A percentile compares a stretch with the other conserved stretches of the same genome.
Evolutionary conservation across 2,329 filamentous ascomycete genomes (phyloP).

Genomic region (Penicillium sp.): DNA sequence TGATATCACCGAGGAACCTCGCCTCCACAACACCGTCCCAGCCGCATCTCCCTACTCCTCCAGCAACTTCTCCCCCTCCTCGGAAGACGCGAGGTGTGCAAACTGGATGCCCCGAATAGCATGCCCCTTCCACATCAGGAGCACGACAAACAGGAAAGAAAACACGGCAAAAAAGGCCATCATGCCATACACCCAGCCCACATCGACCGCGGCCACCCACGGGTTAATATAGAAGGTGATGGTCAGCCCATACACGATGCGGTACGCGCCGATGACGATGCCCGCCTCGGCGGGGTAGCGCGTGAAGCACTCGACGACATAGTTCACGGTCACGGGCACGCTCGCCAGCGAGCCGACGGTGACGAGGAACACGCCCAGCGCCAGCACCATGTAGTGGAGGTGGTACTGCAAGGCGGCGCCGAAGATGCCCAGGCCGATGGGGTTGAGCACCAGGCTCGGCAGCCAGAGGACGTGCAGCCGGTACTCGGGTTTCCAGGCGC

Average conservation of each 20-base stretch:
- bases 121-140: conserved; percentile 29
- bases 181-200: conserved; percentile 45
- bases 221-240: conserved; percentile 42
- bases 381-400: conserved; percentile 42
- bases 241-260: conserved; percentile 39
- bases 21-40: too few species aligned
- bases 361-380: conserved; percentile 42
- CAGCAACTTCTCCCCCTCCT: conserved; percentile 21
- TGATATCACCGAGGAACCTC: too few species aligned
- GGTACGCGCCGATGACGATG: conserved; percentile 26
- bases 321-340: conserved; percentile 27
- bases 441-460: conserved; percentile 27
- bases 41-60: conserved; percentile 7
- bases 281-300: conserved; percentile 39
- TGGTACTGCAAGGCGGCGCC: conserved; percentile 44
- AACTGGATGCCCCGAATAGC: conserved; percentile 21
- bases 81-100: conserved; percentile 20
- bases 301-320: conserved; percentile 35
- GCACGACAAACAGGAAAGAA: conserved; percentile 24
- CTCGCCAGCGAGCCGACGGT: conserved; percentile 36
- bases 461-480: conserved; percentile 33
- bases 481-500: conserved; percentile 37
- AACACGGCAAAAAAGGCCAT: conserved; percentile 39
- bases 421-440: conserved; percentile 35
- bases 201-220: conserved; percentile 37